Conservation (phyloP, 139 green algal species). For the Raphidocelis subcapitata region DNA sequence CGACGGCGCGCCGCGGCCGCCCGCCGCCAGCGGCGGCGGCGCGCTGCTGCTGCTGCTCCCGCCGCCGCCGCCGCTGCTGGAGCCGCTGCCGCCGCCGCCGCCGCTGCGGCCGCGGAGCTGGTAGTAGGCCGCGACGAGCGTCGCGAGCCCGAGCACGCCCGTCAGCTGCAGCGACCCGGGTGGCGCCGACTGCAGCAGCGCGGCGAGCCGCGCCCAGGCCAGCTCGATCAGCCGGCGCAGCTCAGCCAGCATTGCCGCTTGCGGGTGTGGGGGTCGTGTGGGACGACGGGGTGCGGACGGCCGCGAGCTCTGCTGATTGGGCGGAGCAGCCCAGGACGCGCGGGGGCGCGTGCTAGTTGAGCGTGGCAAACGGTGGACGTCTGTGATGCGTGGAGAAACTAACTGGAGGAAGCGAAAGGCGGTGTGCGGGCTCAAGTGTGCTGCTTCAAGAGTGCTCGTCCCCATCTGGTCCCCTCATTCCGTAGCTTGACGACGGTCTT, state of each 20-base stretch:
- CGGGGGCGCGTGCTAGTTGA: too few relatives aligned
- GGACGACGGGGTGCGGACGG: not conserved
- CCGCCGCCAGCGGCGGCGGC: not conserved
- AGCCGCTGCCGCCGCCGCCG: not conserved
- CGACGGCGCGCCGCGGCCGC: not conserved
- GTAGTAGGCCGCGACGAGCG: conserved; percentile 48
- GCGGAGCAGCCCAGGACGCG: too few relatives aligned
- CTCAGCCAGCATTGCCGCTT: conserved; percentile 11
- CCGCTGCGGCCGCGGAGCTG: conserved; percentile 22
- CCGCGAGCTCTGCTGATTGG: not conserved
- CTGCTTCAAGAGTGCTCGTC: too few relatives aligned
- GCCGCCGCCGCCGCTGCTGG: not conserved
- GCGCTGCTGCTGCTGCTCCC: not conserved
- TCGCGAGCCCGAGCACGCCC: conserved; percentile 57
- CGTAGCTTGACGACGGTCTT: too few relatives aligned
- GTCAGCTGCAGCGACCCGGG: conserved; percentile 48
- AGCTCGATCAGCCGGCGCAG: conserved; percentile 7
- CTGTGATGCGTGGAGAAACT: too few relatives aligned
- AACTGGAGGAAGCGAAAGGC: too few relatives aligned
- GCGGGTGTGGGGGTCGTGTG: not conserved
- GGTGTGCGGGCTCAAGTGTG: too few relatives aligned
- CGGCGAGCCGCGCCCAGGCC: conserved; percentile 24
- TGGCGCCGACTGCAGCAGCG: conserved; percentile 24
- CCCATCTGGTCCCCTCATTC: too few relatives aligned
- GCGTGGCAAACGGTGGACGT: too few relatives aligned